A percentile compares a stretch with the other conserved stretches of the same genome.
Evolutionary conservation across 2,329 filamentous ascomycete genomes (phyloP).

Genomic region (Aspergillus pseudoglaucus): DNA sequence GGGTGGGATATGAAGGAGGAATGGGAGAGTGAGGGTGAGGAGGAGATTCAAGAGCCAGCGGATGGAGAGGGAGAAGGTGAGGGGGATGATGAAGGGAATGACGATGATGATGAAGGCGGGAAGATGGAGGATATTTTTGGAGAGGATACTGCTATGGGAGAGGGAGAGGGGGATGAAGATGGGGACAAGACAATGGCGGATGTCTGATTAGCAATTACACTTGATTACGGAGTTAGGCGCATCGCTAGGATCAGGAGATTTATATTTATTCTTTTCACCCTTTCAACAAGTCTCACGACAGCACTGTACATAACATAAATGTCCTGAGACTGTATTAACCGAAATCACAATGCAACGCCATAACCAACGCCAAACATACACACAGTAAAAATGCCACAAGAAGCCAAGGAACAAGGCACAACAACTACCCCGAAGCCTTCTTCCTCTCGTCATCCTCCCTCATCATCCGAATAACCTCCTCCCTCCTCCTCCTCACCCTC

Average conservation of each 20-base stretch:
- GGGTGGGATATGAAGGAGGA: slow-evolving; percentile 53
- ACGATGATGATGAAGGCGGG: slow-evolving; percentile 38
- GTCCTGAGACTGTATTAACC: background rate
- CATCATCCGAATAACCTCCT: slow-evolving; percentile 38
- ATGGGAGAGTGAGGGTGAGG: slow-evolving; percentile 51
- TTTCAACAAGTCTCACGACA: background rate
- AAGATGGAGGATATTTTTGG: slow-evolving; percentile 45
- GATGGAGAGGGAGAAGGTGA: slow-evolving; percentile 21
- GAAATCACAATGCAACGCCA: background rate
- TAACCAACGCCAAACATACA: background rate
- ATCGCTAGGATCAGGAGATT: background rate
- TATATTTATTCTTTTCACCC: background rate
- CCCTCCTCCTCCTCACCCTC: slow-evolving; percentile 32
- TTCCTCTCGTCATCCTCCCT: slow-evolving; percentile 29
- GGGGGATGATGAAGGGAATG: slow-evolving; percentile 28
- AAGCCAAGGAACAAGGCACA: too few species aligned
- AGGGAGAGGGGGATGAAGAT: slow-evolving; percentile 28
- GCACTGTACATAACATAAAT: background rate
- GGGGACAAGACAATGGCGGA: slow-evolving; percentile 39
- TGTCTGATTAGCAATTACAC: slow-evolving; percentile 18
- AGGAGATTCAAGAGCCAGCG: slow-evolving; percentile 27
- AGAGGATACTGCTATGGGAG: slow-evolving; percentile 34
- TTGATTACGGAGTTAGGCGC: background rate
- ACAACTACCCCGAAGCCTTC: background rate
- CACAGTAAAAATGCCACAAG: too few species aligned